phyloP scores from a whole-genome alignment of 768 basidiomycete genomes.

The Tephrocybe sp. region DNA sequence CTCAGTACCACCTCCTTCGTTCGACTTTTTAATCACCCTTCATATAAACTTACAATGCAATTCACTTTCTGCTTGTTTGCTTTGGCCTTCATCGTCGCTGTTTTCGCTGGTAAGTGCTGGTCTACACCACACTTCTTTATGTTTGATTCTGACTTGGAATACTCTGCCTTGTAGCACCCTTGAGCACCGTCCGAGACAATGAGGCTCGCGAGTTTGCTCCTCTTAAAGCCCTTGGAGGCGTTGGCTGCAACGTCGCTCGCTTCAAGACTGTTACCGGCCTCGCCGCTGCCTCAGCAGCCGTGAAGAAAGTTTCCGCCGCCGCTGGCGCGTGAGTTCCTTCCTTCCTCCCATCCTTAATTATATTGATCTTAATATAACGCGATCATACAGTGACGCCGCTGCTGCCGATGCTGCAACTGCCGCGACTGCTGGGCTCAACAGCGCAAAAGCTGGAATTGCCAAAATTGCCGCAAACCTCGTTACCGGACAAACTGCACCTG shows the following conservation, averaged over 20 bases:
- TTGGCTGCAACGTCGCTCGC: constrained; percentile 17
- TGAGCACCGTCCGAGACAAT: background rate
- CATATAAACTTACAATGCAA: constrained; percentile 1
- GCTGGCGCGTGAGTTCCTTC: constrained; percentile 15
- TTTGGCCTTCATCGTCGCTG: constrained; percentile 9
- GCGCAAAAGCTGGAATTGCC: constrained; percentile 22
- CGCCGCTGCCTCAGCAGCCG: constrained; percentile 11
- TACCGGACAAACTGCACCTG: constrained; percentile 19
- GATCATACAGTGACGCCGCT: constrained; percentile 18
- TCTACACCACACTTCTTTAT: background rate
- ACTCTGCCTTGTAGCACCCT: background rate
- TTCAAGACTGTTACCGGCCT: constrained; percentile 14
- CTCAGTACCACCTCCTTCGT: background rate
- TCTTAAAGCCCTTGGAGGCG: constrained; percentile 14
- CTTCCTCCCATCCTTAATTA: background rate
- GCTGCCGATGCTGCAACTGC: constrained; percentile 19
- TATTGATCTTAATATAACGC: background rate
- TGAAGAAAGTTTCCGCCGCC: constrained; percentile 12
- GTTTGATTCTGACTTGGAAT: background rate
- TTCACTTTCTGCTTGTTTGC: constrained; percentile 10
- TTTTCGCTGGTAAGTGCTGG: constrained; percentile 10
- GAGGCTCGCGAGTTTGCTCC: constrained; percentile 10
- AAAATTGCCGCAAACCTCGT: constrained; percentile 23
- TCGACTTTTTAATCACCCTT: background rate
- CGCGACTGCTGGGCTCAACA: constrained; percentile 20